A percentile compares a stretch with the other conserved stretches of the same genome.
Evolutionary conservation across 2,329 filamentous ascomycete species (phyloP).

Genomic region (Stromatinia cepivora): DNA sequence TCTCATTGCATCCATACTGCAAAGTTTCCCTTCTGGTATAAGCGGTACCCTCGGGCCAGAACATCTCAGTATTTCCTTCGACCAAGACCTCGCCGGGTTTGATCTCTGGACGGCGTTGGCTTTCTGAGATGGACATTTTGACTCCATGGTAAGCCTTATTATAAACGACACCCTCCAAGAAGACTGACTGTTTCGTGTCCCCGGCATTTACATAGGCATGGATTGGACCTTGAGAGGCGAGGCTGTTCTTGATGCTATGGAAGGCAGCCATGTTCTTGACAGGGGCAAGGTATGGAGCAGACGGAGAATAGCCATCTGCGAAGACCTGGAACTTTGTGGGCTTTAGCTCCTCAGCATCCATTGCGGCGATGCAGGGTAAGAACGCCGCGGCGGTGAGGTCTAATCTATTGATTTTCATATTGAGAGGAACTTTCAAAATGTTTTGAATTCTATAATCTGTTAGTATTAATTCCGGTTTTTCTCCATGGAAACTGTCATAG

Average conservation of each 20-base stretch:
- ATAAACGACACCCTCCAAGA: background rate
- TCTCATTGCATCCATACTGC: background rate
- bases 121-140: background rate
- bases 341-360: background rate
- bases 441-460: no score
- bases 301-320: background rate
- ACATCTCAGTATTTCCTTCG: background rate
- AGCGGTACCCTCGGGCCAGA: background rate
- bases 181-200: background rate
- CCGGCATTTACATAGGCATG: background rate
- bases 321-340: background rate
- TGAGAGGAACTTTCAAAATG: no score
- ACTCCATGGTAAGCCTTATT: background rate
- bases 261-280: background rate
- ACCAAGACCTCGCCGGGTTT: background rate
- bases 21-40: background rate
- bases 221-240: background rate
- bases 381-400: fast-evolving
- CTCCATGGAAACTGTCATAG: no score
- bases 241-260: background rate
- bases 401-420: no score
- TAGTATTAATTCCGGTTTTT: no score
- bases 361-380: no score
- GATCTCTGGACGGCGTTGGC: background rate
- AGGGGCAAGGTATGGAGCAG: background rate